Percentiles rank a stretch among this genome's conserved stretches.
phyloP scores from a whole-genome alignment of 768 basidiomycete species.

The Trametes gibbosa region DNA sequence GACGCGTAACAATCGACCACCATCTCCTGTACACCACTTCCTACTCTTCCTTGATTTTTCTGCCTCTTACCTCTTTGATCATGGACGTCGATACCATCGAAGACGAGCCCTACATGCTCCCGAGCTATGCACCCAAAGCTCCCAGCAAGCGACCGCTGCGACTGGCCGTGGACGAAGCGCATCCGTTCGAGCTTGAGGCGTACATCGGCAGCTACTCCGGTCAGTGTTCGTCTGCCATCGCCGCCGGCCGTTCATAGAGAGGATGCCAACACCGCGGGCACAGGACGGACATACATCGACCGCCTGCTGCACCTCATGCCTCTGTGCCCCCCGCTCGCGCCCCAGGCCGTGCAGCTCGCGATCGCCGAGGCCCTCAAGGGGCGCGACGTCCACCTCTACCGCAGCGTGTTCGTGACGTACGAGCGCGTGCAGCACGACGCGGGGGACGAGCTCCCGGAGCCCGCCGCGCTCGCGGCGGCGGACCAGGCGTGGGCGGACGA shows the following conservation, averaged over 20 bases:
- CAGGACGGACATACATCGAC: conserved; percentile 76
- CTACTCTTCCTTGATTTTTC: not conserved
- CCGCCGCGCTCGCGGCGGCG: conserved; percentile 46
- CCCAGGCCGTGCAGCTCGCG: conserved; percentile 68
- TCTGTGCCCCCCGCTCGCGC: conserved; percentile 64
- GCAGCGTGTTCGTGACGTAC: conserved; percentile 50
- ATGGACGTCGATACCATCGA: conserved; percentile 19
- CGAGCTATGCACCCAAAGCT: not conserved
- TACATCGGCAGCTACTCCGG: conserved; percentile 79
- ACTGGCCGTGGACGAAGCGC: conserved; percentile 60
- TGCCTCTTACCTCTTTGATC: not conserved
- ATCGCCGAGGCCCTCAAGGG: conserved; percentile 61
- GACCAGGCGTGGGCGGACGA: conserved; percentile 78
- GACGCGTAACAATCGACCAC: not conserved
- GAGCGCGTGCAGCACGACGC: conserved; percentile 39
- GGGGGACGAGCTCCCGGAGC: conserved; percentile 42
- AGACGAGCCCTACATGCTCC: not conserved
- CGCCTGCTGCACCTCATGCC: conserved; percentile 68
- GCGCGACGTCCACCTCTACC: conserved; percentile 64
- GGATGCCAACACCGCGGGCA: not conserved
- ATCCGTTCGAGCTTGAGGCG: conserved; percentile 85
- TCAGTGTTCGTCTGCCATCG: conserved; percentile 28
- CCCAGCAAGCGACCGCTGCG: conserved; percentile 10
- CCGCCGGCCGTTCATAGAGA: not conserved
- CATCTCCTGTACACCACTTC: not conserved